Conservation (phyloP, 2,329 filamentous ascomycete genomes). For the Dactylonectria macrodidyma region DNA sequence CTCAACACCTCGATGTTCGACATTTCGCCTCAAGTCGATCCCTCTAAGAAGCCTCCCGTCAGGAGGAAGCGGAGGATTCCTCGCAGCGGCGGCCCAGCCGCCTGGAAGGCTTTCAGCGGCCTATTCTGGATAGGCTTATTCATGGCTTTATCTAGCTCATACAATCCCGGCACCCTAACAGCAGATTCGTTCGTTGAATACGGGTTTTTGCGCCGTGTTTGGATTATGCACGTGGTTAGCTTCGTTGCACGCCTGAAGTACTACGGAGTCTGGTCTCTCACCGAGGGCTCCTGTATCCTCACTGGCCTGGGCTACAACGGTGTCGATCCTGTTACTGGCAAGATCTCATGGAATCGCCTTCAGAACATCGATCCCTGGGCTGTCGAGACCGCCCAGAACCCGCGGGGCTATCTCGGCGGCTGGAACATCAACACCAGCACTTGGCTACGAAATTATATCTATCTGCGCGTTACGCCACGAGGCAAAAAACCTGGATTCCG, state of each 20-base stretch:
- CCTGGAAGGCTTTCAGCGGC: conserved; percentile 81
- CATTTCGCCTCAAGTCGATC: conserved; percentile 84
- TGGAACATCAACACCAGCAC: conserved; percentile 99
- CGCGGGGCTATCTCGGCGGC: conserved; percentile 88
- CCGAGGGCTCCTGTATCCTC: conserved; percentile 94
- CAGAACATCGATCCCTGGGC: conserved; percentile 90
- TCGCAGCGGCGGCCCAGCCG: conserved; percentile 88
- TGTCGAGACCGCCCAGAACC: conserved; percentile 93
- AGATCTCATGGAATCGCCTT: conserved; percentile 88
- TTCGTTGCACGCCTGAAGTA: conserved; percentile 91
- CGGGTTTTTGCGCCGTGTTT: conserved; percentile 80
- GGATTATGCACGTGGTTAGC: conserved; percentile 86
- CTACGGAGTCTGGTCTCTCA: conserved; percentile 95
- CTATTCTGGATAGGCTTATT: conserved; percentile 86
- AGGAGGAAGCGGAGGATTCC: conserved; percentile 94
- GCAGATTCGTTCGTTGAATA: conserved; percentile 77
- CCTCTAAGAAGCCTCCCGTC: conserved; percentile 86
- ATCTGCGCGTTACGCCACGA: conserved; percentile 92
- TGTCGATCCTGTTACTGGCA: conserved; percentile 86
- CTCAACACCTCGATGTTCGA: conserved; percentile 97
- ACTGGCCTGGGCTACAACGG: conserved; percentile 96
- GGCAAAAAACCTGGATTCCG: conserved; percentile 97
- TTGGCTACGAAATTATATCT: conserved; percentile 97
- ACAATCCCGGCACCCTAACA: conserved; percentile 75
- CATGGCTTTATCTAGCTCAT: conserved; percentile 79